These are phyloP conservation scores for Penicillium paneum DNA, from an alignment of 2,329 filamentous ascomycete genomes.

Conservation along the genomic window DNA sequence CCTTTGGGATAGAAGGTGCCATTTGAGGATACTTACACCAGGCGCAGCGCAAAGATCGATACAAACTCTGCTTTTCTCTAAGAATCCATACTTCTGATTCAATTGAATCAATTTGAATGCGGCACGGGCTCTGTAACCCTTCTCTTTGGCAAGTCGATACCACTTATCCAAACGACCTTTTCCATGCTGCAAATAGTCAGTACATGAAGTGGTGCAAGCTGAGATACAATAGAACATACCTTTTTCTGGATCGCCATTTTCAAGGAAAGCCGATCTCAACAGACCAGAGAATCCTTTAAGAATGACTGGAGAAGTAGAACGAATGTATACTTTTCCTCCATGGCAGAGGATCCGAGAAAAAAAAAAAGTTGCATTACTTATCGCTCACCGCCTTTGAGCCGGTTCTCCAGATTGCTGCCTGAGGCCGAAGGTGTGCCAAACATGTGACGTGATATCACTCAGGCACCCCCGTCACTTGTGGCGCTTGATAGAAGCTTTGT, in stretches of 20 bases:
- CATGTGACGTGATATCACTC: constrained; percentile 38
- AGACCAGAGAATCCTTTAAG: constrained; percentile 24
- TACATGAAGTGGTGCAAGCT: constrained; percentile 13
- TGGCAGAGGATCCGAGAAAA: constrained; percentile 16
- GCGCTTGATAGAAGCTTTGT: constrained; percentile 15
- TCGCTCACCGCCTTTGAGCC: constrained; percentile 23
- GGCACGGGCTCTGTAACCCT: constrained; percentile 91
- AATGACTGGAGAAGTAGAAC: constrained; percentile 9
- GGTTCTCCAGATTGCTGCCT: constrained; percentile 19
- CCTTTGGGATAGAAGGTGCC: not conserved
- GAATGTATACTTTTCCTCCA: constrained; percentile 18
- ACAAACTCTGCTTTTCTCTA: constrained; percentile 93
- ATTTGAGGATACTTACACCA: constrained; percentile 58
- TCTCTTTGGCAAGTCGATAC: constrained; percentile 98
- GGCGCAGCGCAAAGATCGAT: constrained; percentile 97
- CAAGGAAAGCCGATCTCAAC: constrained; percentile 21
- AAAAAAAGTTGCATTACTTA: constrained; percentile 27
- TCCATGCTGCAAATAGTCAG: constrained; percentile 61
- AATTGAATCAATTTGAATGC: constrained; percentile 97
- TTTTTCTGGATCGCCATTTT: constrained; percentile 97
- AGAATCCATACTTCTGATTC: constrained; percentile 98
- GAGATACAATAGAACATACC: constrained; percentile 36
- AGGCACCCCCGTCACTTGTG: constrained; percentile 18
- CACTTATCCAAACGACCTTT: constrained; percentile 98
- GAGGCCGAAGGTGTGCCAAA: constrained; percentile 27